These are phyloP conservation scores for Russula virescens DNA, from an alignment of 768 basidiomycete species.

Conservation along the genomic window DNA sequence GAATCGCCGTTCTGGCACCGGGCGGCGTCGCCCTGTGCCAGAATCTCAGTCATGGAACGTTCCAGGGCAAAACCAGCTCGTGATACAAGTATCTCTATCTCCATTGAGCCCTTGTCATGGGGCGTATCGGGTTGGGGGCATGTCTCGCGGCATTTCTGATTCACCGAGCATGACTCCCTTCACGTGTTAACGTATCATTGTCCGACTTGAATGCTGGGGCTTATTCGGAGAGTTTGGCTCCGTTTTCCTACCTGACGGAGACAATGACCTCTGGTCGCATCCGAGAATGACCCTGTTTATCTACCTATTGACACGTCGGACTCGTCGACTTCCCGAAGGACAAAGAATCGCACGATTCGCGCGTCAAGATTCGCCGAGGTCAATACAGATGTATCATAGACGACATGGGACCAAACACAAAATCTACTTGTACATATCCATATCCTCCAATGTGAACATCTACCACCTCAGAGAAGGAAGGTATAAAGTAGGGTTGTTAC, in stretches of 20 bases:
- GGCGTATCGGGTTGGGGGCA: too few species aligned
- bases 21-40: not conserved
- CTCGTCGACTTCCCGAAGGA: not conserved
- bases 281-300: not conserved
- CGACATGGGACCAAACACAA: not conserved
- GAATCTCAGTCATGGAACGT: not conserved
- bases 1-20: not conserved
- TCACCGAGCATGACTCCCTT: too few species aligned
- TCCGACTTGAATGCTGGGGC: too few species aligned
- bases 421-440: too few species aligned
- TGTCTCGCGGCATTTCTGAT: too few species aligned
- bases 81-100: not conserved
- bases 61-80: too few species aligned
- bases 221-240: not conserved
- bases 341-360: not conserved
- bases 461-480: not conserved
- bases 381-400: not conserved
- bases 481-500: not conserved
- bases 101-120: not conserved
- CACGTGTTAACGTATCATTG: too few species aligned
- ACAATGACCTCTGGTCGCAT: not conserved
- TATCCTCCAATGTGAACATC: not conserved
- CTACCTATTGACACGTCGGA: not conserved
- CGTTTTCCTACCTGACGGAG: too few species aligned
- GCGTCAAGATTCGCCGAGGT: not conserved